Evolutionary conservation across 1,284 basidiomycete genomes (phyloP).

Genomic region (Cutaneotrichosporon sp.): DNA sequence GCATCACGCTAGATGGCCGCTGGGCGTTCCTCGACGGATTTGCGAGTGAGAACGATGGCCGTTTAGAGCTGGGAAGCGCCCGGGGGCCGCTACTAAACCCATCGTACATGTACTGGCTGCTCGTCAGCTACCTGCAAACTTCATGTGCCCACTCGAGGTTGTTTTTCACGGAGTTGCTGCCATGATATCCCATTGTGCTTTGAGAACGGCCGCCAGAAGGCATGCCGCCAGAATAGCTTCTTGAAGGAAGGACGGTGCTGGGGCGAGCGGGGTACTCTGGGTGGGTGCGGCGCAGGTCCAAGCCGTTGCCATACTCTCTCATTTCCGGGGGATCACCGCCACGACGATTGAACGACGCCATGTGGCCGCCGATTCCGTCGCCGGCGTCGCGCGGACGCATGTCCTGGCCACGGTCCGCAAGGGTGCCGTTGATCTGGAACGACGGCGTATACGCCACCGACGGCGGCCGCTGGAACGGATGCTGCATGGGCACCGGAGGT

Average conservation of each 20-base stretch:
- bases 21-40: not conserved
- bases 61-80: not conserved
- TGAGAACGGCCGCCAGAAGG: not conserved
- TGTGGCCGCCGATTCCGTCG: too few relatives aligned
- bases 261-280: not conserved
- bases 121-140: not conserved
- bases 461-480: too few relatives aligned
- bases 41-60: slow-evolving; percentile 7
- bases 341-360: too few relatives aligned
- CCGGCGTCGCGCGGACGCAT: too few relatives aligned
- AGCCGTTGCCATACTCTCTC: too few relatives aligned
- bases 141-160: slow-evolving; percentile 5
- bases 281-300: not conserved
- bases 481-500: too few relatives aligned
- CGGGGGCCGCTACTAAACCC: not conserved
- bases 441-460: too few relatives aligned
- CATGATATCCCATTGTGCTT: not conserved
- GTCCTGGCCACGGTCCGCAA: too few relatives aligned
- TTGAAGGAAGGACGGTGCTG: not conserved
- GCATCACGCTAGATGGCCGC: not conserved
- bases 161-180: not conserved
- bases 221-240: not conserved
- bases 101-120: slow-evolving; percentile 3
- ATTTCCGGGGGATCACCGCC: too few relatives aligned
- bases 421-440: too few relatives aligned